Base-by-base conservation (phyloP, 305 asterid genomes). In the Salvia sclarea region DNA sequence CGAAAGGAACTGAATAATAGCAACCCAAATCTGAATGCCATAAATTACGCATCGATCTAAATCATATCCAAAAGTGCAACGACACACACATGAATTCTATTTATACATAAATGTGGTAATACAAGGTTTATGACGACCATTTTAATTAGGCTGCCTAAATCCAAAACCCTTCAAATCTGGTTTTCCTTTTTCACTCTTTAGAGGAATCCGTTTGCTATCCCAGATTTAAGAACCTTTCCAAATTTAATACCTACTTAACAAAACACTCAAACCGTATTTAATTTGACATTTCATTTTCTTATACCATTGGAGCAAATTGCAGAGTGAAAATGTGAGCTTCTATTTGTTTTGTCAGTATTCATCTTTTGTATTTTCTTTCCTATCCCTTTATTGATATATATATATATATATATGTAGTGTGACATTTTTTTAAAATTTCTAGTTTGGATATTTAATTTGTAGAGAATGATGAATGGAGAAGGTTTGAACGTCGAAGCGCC, bases 401-500 rank as follows among this genome's bases (percentile, higher is more conserved):
- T n/a, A n/a, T n/a, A n/a, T n/a, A n/a, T n/a, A n/a, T n/a, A n/a
- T n/a, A n/a, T n/a, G n/a, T n/a, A n/a, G n/a, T n/a, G n/a, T n/a
- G n/a, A n/a, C n/a, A n/a, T n/a, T n/a, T n/a, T n/a, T n/a, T n/a
- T n/a, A n/a, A n/a, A n/a, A n/a, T n/a, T n/a, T n/a, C n/a, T n/a
- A n/a, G n/a, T n/a, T 12, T 22, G 35, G 31, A 22, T 45, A 14
- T 11, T 30, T 35, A 17, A n/a, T n/a, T n/a, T 49, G 20, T 10
- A 60, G 5, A 33, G 8, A 1, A 72, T 56, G 76, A 65, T 41
- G 59, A 73, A 41, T 3, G 72, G 4, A 4, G 28, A 56, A 38
- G 71, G 44, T 20, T 64, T 80, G 45, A 61, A 50, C 45, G 5
- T 57, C 18, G 80, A 78, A 64, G 52, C 12, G 6, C 74, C 71